phyloP scores from a whole-genome alignment of 1,139 yeast genomes.

The Pichia sp. region DNA sequence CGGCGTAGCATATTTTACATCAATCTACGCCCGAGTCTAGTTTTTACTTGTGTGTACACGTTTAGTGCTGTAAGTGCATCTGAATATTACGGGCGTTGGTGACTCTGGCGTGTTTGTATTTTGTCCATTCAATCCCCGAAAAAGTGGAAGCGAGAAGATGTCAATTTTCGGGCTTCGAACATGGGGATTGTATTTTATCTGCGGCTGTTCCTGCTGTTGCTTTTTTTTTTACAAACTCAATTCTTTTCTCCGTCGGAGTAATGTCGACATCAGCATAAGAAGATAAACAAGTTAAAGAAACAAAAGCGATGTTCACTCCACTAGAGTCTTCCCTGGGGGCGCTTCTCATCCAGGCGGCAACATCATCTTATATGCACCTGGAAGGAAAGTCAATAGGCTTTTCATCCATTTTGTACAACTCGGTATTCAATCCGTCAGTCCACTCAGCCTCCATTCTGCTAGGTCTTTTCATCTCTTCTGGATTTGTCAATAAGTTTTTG shows the following conservation, averaged over 20 bases:
- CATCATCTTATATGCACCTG: slow-evolving; percentile 37
- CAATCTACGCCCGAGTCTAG: neutral
- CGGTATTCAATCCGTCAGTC: slow-evolving; percentile 26
- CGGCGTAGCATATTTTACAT: neutral
- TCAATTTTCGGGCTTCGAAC: neutral
- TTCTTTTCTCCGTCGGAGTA: too few species aligned
- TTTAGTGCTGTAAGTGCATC: neutral
- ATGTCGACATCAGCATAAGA: too few species aligned
- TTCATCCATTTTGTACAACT: slow-evolving; percentile 38
- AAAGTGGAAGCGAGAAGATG: neutral
- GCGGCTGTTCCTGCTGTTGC: neutral
- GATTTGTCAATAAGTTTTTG: slow-evolving; percentile 22
- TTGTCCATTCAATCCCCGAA: neutral
- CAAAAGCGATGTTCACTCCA: slow-evolving; percentile 40
- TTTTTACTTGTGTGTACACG: neutral
- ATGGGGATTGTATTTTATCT: too few species aligned
- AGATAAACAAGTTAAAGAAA: neutral
- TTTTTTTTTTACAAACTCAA: too few species aligned
- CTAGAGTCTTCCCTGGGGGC: slow-evolving; percentile 42
- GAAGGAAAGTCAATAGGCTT: slow-evolving; percentile 43
- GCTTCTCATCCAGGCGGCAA: slow-evolving; percentile 39
- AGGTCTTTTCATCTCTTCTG: slow-evolving; percentile 33
- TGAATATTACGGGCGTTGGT: too few species aligned
- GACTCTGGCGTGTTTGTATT: neutral
- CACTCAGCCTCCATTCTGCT: slow-evolving; percentile 26